These are phyloP conservation scores for Barbarea vulgaris DNA, from an alignment of 345 rosid genomes.

Conservation along the genomic window DNA sequence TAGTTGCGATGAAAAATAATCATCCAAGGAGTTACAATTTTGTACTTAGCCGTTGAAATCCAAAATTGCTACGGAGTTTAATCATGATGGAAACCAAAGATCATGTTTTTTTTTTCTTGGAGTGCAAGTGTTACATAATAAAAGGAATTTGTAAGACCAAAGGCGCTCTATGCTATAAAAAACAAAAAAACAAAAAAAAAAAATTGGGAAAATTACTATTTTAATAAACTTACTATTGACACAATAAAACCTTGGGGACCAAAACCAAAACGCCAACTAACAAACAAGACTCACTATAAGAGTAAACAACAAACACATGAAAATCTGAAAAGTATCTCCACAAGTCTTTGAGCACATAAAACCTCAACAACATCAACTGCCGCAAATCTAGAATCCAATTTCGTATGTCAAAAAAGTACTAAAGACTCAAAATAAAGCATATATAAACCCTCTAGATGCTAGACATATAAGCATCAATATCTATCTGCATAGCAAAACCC, in stretches of 20 bases:
- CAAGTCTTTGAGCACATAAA: neutral
- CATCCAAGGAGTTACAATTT: neutral
- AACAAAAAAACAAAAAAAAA: neutral
- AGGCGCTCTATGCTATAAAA: neutral
- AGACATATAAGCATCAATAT: neutral
- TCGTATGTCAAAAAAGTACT: neutral
- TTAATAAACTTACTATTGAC: neutral
- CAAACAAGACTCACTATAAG: constrained; percentile 9
- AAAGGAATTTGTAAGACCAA: neutral
- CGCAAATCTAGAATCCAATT: neutral
- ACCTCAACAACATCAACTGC: neutral
- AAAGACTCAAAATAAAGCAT: neutral
- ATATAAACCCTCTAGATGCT: neutral
- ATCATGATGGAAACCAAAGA: constrained; percentile 20
- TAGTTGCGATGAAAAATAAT: neutral
- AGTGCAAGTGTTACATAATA: constrained; percentile 21
- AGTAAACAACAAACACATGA: constrained; percentile 3
- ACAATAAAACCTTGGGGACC: neutral
- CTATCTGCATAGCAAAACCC: neutral
- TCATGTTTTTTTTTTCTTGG: constrained; percentile 14
- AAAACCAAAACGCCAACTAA: neutral
- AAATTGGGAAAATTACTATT: neutral
- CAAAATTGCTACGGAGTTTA: constrained; percentile 1
- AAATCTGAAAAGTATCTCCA: neutral
- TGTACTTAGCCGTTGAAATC: neutral